Conservation (phyloP, 2,329 filamentous ascomycete species). For the Thyridium curvatum region DNA sequence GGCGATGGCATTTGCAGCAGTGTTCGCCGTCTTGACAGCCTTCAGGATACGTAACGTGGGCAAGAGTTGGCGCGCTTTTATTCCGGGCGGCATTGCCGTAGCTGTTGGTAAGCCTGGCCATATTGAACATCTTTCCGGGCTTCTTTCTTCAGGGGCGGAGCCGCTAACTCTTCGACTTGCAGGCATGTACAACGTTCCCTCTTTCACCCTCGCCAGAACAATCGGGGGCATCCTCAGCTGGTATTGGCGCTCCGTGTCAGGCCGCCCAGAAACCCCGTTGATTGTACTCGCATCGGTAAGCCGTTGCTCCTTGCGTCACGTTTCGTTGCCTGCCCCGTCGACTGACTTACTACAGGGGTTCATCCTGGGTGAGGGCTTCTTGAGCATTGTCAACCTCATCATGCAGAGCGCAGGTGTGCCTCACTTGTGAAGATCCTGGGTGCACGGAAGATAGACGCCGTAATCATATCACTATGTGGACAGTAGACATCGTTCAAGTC, state of each 20-base stretch:
- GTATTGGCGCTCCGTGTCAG: conserved; percentile 62
- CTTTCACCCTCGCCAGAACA: conserved; percentile 84
- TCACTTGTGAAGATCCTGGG: conserved; percentile 4
- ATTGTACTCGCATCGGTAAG: conserved; percentile 76
- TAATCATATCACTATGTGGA: too few species aligned
- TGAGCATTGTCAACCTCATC: conserved; percentile 84
- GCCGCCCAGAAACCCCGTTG: conserved; percentile 62
- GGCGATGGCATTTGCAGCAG: conserved; percentile 63
- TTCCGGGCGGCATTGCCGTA: conserved; percentile 93
- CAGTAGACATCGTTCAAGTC: too few species aligned
- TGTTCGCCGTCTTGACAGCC: conserved; percentile 69
- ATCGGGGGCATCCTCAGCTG: conserved; percentile 69
- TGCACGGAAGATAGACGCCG: too few species aligned
- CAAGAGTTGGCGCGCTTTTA: conserved; percentile 62
- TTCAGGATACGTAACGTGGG: conserved; percentile 55
- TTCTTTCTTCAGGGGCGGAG: too few species aligned
- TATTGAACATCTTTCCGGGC: too few species aligned
- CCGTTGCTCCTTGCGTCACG: conserved; percentile 3
- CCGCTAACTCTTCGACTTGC: too few species aligned
- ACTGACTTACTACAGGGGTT: conserved; percentile 51
- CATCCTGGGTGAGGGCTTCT: conserved; percentile 84
- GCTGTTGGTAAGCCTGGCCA: conserved; percentile 62
- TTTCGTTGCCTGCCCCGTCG: neutral
- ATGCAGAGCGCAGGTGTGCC: conserved; percentile 56
- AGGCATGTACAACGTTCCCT: conserved; percentile 97